Evolutionary conservation across 257 asterid species (phyloP), one percentile per base, ranked within the genome.

Genomic region (Petunia secreta): DNA sequence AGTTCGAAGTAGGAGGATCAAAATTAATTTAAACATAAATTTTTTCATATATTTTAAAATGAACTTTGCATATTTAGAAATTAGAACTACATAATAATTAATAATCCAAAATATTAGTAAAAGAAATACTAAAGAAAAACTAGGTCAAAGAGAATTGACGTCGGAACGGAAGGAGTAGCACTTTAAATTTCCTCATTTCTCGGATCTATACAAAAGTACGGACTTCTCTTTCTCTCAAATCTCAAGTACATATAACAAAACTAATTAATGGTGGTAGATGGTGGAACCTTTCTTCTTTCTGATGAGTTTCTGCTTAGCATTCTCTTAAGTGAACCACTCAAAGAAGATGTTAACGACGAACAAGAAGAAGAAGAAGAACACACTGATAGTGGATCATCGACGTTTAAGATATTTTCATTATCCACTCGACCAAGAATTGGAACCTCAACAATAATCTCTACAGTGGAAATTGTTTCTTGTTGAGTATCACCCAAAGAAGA

Each of bases 221-320:
- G 2, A 50, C 55, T 50, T 50, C 55, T 50, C 13, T 44, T 64
- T 75, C 37, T 34, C 79, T 63, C 75, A 78, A 78, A 43, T 46
- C 55, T 50, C 55, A 50, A 50, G 8, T 50, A 7, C 14, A 50
- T 50, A 50, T 0, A 50, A 52, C 14, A 6, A 13, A 48, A 68
- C 25, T 80, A 78, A 48, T 5, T 59, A 52, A 14, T 77, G 37
- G 38, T 41, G 0, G 15, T 41, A 11, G 86, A 78, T 36, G 84
- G 81, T 77, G 75, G 85, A 68, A 80, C 79, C 75, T 82, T 82
- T 39, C 80, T 5, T 68, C 55, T 50, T 8, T 82, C 89, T 63
- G 86, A 84, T 80, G 80, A 80, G 65, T 57, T 80, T 84, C 81
- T 84, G 64, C 85, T 71, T 63, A 82, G 65, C 63, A 59, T 80